A percentile compares a stretch with the other conserved stretches of the same genome.
phyloP scores from a whole-genome alignment of 495 filamentous ascomycete genomes.

The Cetradonia linearis region DNA sequence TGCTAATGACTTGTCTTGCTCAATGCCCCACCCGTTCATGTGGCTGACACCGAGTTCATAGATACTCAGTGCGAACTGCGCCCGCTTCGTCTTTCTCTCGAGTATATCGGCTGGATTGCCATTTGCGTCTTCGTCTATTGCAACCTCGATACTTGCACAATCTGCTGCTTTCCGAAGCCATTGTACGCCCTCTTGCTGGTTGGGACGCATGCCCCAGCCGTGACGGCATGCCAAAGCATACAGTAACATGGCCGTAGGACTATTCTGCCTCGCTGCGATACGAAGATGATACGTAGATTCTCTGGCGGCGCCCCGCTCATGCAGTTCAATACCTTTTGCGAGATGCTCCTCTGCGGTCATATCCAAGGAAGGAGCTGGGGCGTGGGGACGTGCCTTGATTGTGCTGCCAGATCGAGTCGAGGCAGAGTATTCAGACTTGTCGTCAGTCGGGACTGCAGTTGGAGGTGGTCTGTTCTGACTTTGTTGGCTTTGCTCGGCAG shows the following conservation, averaged over 20 bases:
- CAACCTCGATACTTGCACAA: slow-evolving; percentile 68
- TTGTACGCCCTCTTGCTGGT: slow-evolving; percentile 75
- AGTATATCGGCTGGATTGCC: slow-evolving; percentile 51
- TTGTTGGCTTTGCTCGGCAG: slow-evolving; percentile 33
- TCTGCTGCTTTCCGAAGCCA: slow-evolving; percentile 89
- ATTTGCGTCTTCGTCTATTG: slow-evolving; percentile 58
- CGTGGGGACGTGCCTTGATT: slow-evolving; percentile 39
- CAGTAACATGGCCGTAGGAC: slow-evolving; percentile 88
- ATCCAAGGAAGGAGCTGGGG: slow-evolving; percentile 36
- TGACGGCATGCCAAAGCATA: slow-evolving; percentile 96
- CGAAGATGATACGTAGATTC: slow-evolving; percentile 95
- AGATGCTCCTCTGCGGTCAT: slow-evolving; percentile 79
- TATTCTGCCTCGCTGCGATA: slow-evolving; percentile 71
- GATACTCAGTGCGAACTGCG: slow-evolving; percentile 87
- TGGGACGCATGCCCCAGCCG: slow-evolving; percentile 93
- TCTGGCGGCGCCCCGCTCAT: slow-evolving; percentile 72
- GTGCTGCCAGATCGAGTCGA: slow-evolving; percentile 61
- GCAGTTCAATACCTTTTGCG: slow-evolving; percentile 72
- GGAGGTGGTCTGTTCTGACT: slow-evolving; percentile 30
- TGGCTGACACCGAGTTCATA: slow-evolving; percentile 96
- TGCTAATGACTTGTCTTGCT: slow-evolving; percentile 80
- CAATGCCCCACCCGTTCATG: slow-evolving; percentile 95
- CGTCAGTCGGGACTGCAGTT: slow-evolving; percentile 29
- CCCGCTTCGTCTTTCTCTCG: slow-evolving; percentile 67
- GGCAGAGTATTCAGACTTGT: slow-evolving; percentile 41